A percentile compares a stretch with the other conserved stretches of the same genome.
These are phyloP conservation scores for Dujonia santamariae DNA, from an alignment of 1,139 yeast species.

Conservation along the genomic window DNA sequence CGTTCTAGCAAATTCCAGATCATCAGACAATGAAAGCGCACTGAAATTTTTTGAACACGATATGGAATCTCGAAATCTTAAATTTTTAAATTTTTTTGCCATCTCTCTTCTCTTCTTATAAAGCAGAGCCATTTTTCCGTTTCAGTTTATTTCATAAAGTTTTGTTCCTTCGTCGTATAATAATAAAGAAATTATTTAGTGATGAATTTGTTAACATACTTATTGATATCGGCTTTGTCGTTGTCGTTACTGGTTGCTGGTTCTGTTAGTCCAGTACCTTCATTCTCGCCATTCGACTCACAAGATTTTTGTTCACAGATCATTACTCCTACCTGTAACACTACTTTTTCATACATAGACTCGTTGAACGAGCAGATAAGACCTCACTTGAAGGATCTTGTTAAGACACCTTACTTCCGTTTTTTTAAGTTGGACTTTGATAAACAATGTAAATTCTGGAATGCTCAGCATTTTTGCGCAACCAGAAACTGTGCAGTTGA, in stretches of 20 bases:
- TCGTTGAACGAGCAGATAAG: slow-evolving; percentile 32
- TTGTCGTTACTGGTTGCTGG: too few relatives aligned
- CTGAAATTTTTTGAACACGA: too few relatives aligned
- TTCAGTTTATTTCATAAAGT: neutral
- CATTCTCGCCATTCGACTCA: slow-evolving; percentile 40
- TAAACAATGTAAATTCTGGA: slow-evolving; percentile 87
- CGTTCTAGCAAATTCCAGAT: too few relatives aligned
- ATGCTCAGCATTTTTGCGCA: slow-evolving; percentile 82
- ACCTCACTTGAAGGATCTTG: slow-evolving; percentile 55
- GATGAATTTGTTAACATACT: too few relatives aligned
- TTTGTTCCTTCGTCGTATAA: neutral
- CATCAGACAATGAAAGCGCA: too few relatives aligned
- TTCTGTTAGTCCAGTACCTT: too few relatives aligned
- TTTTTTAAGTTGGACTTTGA: slow-evolving; percentile 85
- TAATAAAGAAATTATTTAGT: slow-evolving; percentile 1
- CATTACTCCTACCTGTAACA: slow-evolving; percentile 46
- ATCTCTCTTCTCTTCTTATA: too few relatives aligned
- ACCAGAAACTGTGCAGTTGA: slow-evolving; percentile 95
- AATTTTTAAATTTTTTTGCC: too few relatives aligned
- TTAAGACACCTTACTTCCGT: slow-evolving; percentile 72
- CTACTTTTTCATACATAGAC: slow-evolving; percentile 47
- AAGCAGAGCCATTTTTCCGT: too few relatives aligned
- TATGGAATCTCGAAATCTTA: too few relatives aligned
- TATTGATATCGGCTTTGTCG: too few relatives aligned
- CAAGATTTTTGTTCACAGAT: slow-evolving; percentile 48